Evolutionary conservation across 768 basidiomycete species (phyloP), one percentile per base, ranked within the genome.

Genomic region (Termitomyces sp.): DNA sequence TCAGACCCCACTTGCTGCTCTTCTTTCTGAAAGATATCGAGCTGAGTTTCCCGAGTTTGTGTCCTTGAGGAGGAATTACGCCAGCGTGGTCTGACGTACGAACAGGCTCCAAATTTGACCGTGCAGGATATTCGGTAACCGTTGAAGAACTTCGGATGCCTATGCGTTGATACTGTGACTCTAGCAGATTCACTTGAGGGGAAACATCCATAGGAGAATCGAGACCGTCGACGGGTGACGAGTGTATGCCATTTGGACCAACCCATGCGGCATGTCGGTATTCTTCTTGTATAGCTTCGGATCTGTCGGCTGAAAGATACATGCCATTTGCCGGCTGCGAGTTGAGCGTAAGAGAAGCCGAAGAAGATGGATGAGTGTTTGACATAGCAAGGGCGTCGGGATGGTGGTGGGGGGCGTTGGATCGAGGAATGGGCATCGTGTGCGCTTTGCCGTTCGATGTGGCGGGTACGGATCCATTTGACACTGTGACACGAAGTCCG

Each of bases 11-110:
- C 70, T 79, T 84, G 62, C 78, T 77, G 59, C 74, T 76, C 71
- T 89, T 90, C 78, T 86, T 91, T 60, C 79, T 80, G 64, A 89
- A 83, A 35, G 80, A 75, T 59, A 88, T 76, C 46, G 76, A 73
- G 48, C 80, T 74, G 23, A 85, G 70, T 68, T 84, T 87, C 63
- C 80, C 76, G 54, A 83, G 72, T 63, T 82, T 85, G 68, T 76
- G 75, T 59, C 72, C 73, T 34, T 80, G 75, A 10, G 75, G 58
- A 48, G 78, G 76, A 32, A 70, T 62, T 25, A 67, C 61, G 50
- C 76, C 75, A 52, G 76, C 73, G 42, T 68, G 64, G 47, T 73
- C 73, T 57, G 73, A 71, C 40, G 70, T 70, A 32, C 69, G 70
- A 57, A 79, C 77, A 3, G 67, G 69, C 55, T 75, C 69, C 56